These are phyloP conservation scores for Euphrasia confusa DNA, from an alignment of 257 asterid genomes.

Conservation along the genomic window DNA sequence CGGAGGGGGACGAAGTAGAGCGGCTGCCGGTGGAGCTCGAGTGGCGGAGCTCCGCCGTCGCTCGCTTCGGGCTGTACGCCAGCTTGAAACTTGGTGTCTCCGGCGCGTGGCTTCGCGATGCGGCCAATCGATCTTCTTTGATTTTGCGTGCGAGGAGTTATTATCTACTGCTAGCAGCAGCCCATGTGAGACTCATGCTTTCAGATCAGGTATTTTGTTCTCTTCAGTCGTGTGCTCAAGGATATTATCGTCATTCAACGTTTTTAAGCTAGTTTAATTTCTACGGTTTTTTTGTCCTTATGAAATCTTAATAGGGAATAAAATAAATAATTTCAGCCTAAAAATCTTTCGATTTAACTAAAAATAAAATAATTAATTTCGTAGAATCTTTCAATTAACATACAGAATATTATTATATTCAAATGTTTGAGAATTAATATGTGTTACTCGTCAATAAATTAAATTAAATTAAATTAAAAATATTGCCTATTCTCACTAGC, in stretches of 20 bases:
- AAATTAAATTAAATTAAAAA: no score
- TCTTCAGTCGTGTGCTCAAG: neutral
- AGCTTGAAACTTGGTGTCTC: conserved; percentile 40
- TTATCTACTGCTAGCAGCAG: conserved; percentile 40
- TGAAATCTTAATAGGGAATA: no score
- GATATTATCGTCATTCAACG: conserved; percentile 14
- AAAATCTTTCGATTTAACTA: no score
- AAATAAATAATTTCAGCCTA: no score
- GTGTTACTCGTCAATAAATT: no score
- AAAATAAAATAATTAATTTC: no score
- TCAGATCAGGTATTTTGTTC: conserved; percentile 18
- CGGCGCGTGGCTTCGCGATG: conserved; percentile 19
- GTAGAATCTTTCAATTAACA: no score
- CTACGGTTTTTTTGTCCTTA: no score
- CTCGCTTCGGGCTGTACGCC: conserved; percentile 98
- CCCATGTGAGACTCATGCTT: conserved; percentile 30
- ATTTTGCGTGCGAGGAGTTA: conserved; percentile 16
- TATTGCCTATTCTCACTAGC: no score
- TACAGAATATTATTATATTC: no score
- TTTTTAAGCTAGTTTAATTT: no score
- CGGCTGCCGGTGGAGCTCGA: conserved; percentile 84
- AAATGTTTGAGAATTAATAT: no score
- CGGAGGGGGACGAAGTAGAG: conserved; percentile 44
- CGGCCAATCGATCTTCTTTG: neutral
- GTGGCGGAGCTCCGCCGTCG: conserved; percentile 99